Conservation (phyloP, 345 rosid genomes). For the Rhizophora apiculata region DNA sequence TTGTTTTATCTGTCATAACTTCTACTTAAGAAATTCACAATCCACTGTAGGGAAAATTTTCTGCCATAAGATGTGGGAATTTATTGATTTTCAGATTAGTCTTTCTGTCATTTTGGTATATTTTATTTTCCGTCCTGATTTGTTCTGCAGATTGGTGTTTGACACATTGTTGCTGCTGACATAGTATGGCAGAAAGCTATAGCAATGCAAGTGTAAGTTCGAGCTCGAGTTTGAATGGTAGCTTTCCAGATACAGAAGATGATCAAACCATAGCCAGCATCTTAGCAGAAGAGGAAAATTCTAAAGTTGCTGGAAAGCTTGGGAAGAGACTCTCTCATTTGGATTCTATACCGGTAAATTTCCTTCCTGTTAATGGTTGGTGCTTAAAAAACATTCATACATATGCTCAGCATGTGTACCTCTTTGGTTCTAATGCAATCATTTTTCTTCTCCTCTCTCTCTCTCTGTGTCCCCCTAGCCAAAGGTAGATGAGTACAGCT, state of each 20-base stretch:
- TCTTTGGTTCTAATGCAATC: no score
- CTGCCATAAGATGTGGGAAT: no score
- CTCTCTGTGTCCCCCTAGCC: no score
- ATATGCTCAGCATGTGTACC: no score
- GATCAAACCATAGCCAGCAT: slow-evolving; percentile 76
- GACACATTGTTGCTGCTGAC: neutral
- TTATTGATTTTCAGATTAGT: no score
- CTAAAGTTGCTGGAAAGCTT: slow-evolving; percentile 45
- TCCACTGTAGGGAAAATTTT: no score
- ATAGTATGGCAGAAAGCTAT: slow-evolving; percentile 47
- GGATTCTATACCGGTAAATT: slow-evolving; percentile 77
- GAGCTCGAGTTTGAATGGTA: slow-evolving; percentile 73
- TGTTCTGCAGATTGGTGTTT: slow-evolving; percentile 10
- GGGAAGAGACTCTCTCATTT: slow-evolving; percentile 84
- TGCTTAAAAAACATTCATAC: no score
- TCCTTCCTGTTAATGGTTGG: slow-evolving; percentile 7
- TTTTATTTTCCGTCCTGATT: neutral
- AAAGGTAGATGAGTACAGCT: no score
- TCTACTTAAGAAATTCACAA: neutral
- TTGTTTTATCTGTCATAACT: neutral
- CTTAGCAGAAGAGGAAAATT: slow-evolving; percentile 61
- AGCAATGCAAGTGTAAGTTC: slow-evolving; percentile 71
- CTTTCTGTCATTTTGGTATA: no score
- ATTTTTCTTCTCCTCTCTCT: no score
- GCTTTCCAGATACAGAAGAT: slow-evolving; percentile 72